A percentile compares a stretch with the other conserved stretches of the same genome.
phyloP scores from a whole-genome alignment of 768 basidiomycete genomes.

The Leccinum truebloodii region DNA sequence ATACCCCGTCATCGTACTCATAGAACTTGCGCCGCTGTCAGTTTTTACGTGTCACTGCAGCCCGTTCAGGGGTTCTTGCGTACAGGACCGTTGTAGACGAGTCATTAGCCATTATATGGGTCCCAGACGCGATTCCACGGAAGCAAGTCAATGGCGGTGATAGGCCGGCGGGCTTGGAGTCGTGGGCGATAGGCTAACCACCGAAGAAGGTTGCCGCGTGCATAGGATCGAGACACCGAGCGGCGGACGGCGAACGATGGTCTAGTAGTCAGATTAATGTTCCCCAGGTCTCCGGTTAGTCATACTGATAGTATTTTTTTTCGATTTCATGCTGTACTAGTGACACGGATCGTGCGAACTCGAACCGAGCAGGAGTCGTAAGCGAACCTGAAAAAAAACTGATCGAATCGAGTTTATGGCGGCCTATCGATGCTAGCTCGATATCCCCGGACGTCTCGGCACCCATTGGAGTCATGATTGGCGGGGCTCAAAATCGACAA shows the following conservation, averaged over 20 bases:
- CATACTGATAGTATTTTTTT: constrained; percentile 6
- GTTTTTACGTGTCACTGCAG: constrained; percentile 28
- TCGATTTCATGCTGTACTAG: constrained; percentile 10
- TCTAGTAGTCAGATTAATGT: constrained; percentile 3
- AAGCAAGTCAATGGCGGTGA: constrained; percentile 29
- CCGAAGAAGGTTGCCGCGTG: constrained; percentile 24
- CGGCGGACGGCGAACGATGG: constrained; percentile 3
- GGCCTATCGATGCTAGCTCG: constrained; percentile 10
- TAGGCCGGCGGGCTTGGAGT: constrained; percentile 19
- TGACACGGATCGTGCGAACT: constrained; percentile 9
- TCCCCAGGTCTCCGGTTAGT: constrained; percentile 10
- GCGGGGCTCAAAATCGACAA: constrained; percentile 6
- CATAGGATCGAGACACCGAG: constrained; percentile 13
- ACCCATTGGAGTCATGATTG: constrained; percentile 6
- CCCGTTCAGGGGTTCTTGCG: constrained; percentile 9
- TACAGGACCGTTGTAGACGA: constrained; percentile 11
- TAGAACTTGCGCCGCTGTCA: constrained; percentile 31
- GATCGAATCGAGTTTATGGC: constrained; percentile 7
- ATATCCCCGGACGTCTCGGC: constrained; percentile 12
- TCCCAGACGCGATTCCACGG: constrained; percentile 19
- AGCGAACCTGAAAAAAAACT: constrained; percentile 10
- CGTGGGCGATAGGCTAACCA: neutral
- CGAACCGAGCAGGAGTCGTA: constrained; percentile 7
- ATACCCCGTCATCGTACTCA: constrained; percentile 14
- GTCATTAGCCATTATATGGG: constrained; percentile 9